phyloP scores from a whole-genome alignment of 768 basidiomycete genomes.

The Leccinum aurantiacum region DNA sequence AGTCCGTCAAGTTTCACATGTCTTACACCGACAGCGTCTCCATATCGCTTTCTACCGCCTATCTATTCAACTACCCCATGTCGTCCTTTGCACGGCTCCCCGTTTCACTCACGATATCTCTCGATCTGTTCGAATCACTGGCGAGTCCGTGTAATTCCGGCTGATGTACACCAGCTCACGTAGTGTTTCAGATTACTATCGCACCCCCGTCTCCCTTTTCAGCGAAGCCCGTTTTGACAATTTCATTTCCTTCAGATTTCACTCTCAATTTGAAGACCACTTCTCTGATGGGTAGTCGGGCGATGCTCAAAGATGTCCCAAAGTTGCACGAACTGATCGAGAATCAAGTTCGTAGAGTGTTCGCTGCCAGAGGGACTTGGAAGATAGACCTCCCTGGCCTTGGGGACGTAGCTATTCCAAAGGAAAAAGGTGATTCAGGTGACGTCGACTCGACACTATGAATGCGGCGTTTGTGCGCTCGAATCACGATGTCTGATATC shows the following conservation, averaged over 20 bases:
- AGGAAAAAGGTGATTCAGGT: conserved; percentile 30
- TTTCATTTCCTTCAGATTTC: conserved; percentile 84
- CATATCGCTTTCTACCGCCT: conserved; percentile 79
- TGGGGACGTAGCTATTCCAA: conserved; percentile 31
- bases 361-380: conserved; percentile 63
- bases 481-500: background rate
- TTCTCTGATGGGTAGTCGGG: conserved; percentile 91
- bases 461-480: background rate
- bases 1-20: conserved; percentile 84
- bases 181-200: conserved; percentile 51
- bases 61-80: conserved; percentile 83
- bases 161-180: background rate
- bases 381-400: conserved; percentile 69
- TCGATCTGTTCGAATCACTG: conserved; percentile 69
- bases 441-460: background rate
- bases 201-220: conserved; percentile 58
- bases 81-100: conserved; percentile 80
- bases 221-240: conserved; percentile 57
- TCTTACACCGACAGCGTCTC: conserved; percentile 83
- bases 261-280: conserved; percentile 83
- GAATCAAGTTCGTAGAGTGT: conserved; percentile 70
- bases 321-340: conserved; percentile 95
- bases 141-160: conserved; percentile 39
- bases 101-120: conserved; percentile 74
- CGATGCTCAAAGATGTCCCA: conserved; percentile 96